Base-by-base conservation (phyloP, 257 asterid genomes). In the Plectranthus barbatus region DNA sequence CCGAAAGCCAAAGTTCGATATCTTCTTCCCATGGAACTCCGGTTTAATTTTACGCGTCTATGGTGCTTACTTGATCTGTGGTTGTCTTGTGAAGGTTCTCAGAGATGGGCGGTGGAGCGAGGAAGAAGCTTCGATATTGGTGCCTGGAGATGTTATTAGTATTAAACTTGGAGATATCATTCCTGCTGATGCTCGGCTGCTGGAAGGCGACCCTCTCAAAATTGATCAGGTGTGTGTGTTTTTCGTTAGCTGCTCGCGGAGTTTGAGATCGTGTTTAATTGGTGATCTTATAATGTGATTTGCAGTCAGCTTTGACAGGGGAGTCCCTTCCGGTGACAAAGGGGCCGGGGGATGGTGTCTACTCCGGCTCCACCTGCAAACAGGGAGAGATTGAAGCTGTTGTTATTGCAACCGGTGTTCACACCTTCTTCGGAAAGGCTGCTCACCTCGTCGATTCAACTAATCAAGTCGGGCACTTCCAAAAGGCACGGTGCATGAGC, bases 311-410 rank as follows among this genome's bases (percentile, higher is more conserved):
- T 68, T 81, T 88, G 79, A 88, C 95, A 1, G 96, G 95, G 5
- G 95, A 88, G 81, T 91, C 96, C 46, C 96, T 91, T 68, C 98
- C 98, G 1, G 96, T 88, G 50, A 88, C 96, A 1, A 91, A 91
- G 75, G 95, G 96, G 18, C 92, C 95, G 2, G 98, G 98, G 14
- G 96, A 86, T 54, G 98, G 96, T 33, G 86, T 91, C 20, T 91
- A 91, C 77, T 91, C 98, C 10, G 98, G 98, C 73, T 91, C 98
- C 18, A 91, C 98, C 5, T 91, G 98, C 86, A 91, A 91, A 73
- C 98, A 91, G 68, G 96, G 96, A 69, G 96, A 88, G 59, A 68
- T 91, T 36, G 98, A 91, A 76, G 98, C 96, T 53, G 58, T 91
- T 24, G 98, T 88, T 52, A 88, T 91, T 36, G 98, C 92, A 26